phyloP scores from a whole-genome alignment of 1,139 yeast species.

The Protomyces pachydermus region DNA sequence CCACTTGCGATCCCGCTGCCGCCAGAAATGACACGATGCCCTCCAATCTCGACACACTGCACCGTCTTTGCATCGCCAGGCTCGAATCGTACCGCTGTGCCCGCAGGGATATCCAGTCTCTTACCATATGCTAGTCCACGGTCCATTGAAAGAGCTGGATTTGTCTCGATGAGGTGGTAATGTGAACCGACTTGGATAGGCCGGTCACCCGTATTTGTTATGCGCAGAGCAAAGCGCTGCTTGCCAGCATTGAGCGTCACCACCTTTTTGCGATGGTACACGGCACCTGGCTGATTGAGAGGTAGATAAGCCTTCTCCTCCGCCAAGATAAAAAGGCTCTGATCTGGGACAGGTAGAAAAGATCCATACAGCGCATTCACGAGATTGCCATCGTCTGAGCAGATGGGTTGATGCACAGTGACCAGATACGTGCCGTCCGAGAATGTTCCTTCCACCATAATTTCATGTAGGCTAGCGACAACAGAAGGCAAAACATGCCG shows the following conservation, averaged over 20 bases:
- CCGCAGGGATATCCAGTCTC: slow-evolving; percentile 28
- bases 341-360: slow-evolving; percentile 26
- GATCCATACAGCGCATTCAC: slow-evolving; percentile 29
- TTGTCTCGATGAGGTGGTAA: slow-evolving; percentile 29
- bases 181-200: slow-evolving; percentile 31
- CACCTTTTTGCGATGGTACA: slow-evolving; percentile 10
- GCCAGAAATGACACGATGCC: slow-evolving; percentile 24
- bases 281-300: slow-evolving; percentile 27
- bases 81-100: slow-evolving; percentile 30
- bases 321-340: slow-evolving; percentile 9
- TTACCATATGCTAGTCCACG: slow-evolving; percentile 27
- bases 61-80: slow-evolving; percentile 29
- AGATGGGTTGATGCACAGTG: slow-evolving; percentile 29
- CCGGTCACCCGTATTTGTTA: slow-evolving; percentile 27
- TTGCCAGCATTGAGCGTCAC: slow-evolving; percentile 21
- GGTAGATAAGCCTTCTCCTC: slow-evolving; percentile 21
- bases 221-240: slow-evolving; percentile 22
- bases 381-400: slow-evolving; percentile 29
- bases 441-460: slow-evolving; percentile 29
- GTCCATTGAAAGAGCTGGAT: slow-evolving; percentile 24
- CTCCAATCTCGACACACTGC: slow-evolving; percentile 24
- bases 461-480: slow-evolving; percentile 21
- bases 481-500: slow-evolving; percentile 28
- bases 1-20: slow-evolving; percentile 28
- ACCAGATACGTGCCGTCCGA: slow-evolving; percentile 29